Percentiles rank a stretch among this genome's conserved stretches.
phyloP scores from a whole-genome alignment of 2,329 filamentous ascomycete genomes.

The Rhinocladiella mackenziei region DNA sequence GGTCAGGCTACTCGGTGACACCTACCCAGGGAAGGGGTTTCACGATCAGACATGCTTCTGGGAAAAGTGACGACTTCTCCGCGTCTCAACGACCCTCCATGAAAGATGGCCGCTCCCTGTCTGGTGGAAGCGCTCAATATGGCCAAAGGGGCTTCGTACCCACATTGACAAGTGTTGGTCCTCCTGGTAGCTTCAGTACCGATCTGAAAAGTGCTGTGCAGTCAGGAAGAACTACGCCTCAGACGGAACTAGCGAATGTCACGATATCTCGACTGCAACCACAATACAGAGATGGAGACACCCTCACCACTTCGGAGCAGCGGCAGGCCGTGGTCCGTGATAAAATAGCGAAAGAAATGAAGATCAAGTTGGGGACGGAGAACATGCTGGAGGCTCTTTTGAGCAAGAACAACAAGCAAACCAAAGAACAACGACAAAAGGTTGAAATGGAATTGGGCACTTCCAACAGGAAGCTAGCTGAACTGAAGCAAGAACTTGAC shows the following conservation, averaged over 20 bases:
- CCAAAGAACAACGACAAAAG: constrained; percentile 73
- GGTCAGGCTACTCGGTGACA: constrained; percentile 32
- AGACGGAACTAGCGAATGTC: constrained; percentile 18
- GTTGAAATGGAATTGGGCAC: constrained; percentile 87
- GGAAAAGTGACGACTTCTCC: constrained; percentile 39
- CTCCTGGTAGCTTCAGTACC: constrained; percentile 80
- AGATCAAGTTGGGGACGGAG: constrained; percentile 96
- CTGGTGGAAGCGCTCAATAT: constrained; percentile 58
- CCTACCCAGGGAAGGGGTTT: constrained; percentile 31
- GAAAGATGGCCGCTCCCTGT: constrained; percentile 55
- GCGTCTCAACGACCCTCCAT: constrained; percentile 30
- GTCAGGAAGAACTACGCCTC: constrained; percentile 58
- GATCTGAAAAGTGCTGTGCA: constrained; percentile 69
- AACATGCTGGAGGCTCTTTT: constrained; percentile 95
- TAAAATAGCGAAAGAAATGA: constrained; percentile 87
- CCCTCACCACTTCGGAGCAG: constrained; percentile 61
- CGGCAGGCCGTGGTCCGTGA: constrained; percentile 73
- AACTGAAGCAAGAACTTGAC: constrained; percentile 57
- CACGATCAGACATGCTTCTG: constrained; percentile 22
- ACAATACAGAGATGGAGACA: constrained; percentile 56
- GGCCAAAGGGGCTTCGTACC: constrained; percentile 63
- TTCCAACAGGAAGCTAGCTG: constrained; percentile 68
- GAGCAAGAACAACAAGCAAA: constrained; percentile 91
- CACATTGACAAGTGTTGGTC: constrained; percentile 52
- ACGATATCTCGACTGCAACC: constrained; percentile 15